Evolutionary conservation across 2,329 filamentous ascomycete species (phyloP), one percentile per base, ranked within the genome.

Genomic region (Ceratocystis destructans): DNA sequence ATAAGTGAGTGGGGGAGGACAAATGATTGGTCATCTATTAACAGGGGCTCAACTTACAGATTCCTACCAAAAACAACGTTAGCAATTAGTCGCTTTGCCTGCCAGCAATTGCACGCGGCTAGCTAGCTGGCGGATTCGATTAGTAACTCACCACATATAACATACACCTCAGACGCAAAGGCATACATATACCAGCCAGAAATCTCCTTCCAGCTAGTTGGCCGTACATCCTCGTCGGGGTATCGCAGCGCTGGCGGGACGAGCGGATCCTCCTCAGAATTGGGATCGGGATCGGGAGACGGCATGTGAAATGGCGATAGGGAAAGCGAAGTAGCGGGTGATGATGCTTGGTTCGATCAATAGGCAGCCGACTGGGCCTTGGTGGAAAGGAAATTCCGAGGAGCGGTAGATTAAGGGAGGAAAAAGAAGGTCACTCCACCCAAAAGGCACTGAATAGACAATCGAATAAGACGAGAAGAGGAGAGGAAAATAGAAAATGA

Each of bases 141-240:
- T 41, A 15, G 37, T 61, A 41, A 78, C 85, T 74, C 75, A 89
- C 92, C 76, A 75, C 94, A 97, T 66, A 97, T 89, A 17, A 95
- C 90, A 75, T 96, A 97, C 65, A 95, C 93, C 78, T 99, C 94
- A 22, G 93, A 91, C 28, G 94, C 94, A 81, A 96, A 97, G 53
- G 89, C 89, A 78, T 97, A 97, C 74, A 88, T 87, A 76, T 97
- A 99, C 89, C 95, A 99, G 71, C 93, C 94, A 48, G 86, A 80
- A 68, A 97, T 82, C 81, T 99, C 94, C 75, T 88, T 93, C 71
- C 78, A 79, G 75, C 89, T 96, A 8, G 94, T 97, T 66, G 88
- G 83, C n/a, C 93, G 83, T 28, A 86, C 89, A 75, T 99, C 94
- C 74, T 97, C 90, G 69, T 89, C 90, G 1, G 81, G 80, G 74